phyloP scores from a whole-genome alignment of 176 grass and related monocot species.

The Areca catechu region DNA sequence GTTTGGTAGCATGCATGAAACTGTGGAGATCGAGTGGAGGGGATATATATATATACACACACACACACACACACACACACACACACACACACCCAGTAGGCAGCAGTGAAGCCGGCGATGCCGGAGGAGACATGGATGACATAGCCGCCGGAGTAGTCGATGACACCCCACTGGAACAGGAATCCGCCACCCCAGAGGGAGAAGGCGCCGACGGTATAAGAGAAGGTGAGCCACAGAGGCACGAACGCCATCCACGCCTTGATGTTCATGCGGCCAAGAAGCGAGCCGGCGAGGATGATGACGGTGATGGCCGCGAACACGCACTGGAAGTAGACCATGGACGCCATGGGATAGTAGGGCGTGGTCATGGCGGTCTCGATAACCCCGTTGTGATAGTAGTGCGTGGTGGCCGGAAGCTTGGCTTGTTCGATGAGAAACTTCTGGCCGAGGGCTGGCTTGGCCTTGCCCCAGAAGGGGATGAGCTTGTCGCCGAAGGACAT shows the following conservation, averaged over 20 bases:
- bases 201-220: slow-evolving; percentile 19
- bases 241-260: slow-evolving; percentile 21
- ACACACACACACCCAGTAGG: not conserved
- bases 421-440: slow-evolving; percentile 7
- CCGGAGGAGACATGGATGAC: slow-evolving; percentile 21
- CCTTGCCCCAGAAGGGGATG: slow-evolving; percentile 20
- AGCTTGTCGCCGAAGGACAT: slow-evolving; percentile 22
- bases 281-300: slow-evolving; percentile 15
- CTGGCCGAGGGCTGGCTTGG: slow-evolving; percentile 11
- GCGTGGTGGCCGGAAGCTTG: not conserved
- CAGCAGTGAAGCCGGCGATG: slow-evolving; percentile 16
- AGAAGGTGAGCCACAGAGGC: slow-evolving; percentile 18
- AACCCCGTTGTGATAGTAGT: not conserved
- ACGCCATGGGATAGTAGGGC: slow-evolving; percentile 13
- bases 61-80: not conserved
- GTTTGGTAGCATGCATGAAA: too few species aligned
- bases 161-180: slow-evolving; percentile 19
- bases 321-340: slow-evolving; percentile 21
- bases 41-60: too few species aligned
- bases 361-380: not conserved
- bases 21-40: not conserved
- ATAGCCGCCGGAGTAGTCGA: slow-evolving; percentile 23
- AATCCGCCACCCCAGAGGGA: slow-evolving; percentile 17
- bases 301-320: slow-evolving; percentile 11
- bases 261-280: slow-evolving; percentile 15